Percentiles rank a stretch among this genome's conserved stretches.
Conservation (phyloP, 225 moss, liverwort and hornwort species). For the Polytrichum commune region DNA sequence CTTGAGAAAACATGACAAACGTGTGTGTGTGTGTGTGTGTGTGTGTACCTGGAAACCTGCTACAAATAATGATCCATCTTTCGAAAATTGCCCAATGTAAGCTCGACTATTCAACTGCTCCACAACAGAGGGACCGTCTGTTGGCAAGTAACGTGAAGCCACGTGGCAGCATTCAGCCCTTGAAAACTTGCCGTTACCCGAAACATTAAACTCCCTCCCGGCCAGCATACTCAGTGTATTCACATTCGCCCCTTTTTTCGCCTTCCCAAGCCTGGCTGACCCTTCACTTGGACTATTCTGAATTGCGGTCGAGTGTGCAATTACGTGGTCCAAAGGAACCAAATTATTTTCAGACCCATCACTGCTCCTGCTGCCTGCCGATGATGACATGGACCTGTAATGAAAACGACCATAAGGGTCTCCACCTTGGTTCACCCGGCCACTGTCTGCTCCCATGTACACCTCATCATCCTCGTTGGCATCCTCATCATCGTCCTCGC, state of each 20-base stretch:
- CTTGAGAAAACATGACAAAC: too few relatives aligned
- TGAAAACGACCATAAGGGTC: neutral
- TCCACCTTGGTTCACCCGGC: constrained; percentile 1
- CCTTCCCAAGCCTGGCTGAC: constrained; percentile 49
- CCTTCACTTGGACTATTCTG: constrained; percentile 47
- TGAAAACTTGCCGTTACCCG: constrained; percentile 70
- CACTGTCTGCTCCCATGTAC: neutral
- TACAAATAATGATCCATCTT: constrained; percentile 76
- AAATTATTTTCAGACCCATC: constrained; percentile 16
- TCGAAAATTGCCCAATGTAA: constrained; percentile 87
- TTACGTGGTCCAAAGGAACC: constrained; percentile 33
- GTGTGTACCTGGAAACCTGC: constrained; percentile 78
- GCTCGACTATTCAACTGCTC: constrained; percentile 69
- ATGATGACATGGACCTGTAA: neutral
- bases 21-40: too few relatives aligned
- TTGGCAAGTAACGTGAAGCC: constrained; percentile 58
- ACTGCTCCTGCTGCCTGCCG: constrained; percentile 1
- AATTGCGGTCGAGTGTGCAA: constrained; percentile 44
- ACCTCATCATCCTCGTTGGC: constrained; percentile 3
- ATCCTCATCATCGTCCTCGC: constrained; percentile 16
- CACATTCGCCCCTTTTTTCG: constrained; percentile 45
- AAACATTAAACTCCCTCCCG: constrained; percentile 75
- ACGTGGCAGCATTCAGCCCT: constrained; percentile 78
- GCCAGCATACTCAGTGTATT: constrained; percentile 63
- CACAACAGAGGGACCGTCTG: constrained; percentile 71